Evolutionary conservation across 192 early-diverging fungal genomes (phyloP), one percentile per base, ranked within the genome.

Genomic region (Coemansia asiatica): DNA sequence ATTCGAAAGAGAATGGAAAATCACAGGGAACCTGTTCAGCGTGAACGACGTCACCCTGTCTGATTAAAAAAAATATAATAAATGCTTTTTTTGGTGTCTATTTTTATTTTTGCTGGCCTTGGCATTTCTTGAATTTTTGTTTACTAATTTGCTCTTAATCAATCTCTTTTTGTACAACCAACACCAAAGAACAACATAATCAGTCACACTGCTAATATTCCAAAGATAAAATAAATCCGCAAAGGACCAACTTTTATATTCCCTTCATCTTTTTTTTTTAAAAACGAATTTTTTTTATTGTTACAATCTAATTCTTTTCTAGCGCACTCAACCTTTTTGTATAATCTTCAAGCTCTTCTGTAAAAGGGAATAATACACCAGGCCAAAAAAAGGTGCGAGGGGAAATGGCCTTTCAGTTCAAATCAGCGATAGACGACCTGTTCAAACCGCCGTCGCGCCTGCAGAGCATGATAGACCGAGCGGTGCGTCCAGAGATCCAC

Each of bases 391-490:
- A n/a, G n/a, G n/a, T n/a, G 10, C 10, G 10, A 36, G 35, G 40
- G 40, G 10, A 67, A 16, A 82, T 82, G 79, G 36, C 73, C 12
- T 73, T 76, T 26, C 76, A 82, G 65, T 56, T 82, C 4, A 74
- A 82, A 26, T 26, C 62, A 1, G 68, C 79, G 6, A 63, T 82
- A 35, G 79, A 76, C 55, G 74, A 81, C 46, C 46, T 76, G 57
- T 82, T 82, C 68, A 76, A 72, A 56, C 79, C 74, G 61, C 73
- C 79, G 4, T 64, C 69, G 25, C 67, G 74, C 35, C 66, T 82
- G 60, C 79, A 82, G 68, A 74, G 61, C 23, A 66, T 82, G 71
- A 63, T 87, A 87, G 95, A 92, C 74, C 86, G 87, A 25, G 95
- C 92, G 2, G 94, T 94, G 67, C 84, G 87, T 53, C 84, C 89